These are phyloP conservation scores for Didymella exigua DNA, from an alignment of 2,329 filamentous ascomycete genomes.

Conservation along the genomic window DNA sequence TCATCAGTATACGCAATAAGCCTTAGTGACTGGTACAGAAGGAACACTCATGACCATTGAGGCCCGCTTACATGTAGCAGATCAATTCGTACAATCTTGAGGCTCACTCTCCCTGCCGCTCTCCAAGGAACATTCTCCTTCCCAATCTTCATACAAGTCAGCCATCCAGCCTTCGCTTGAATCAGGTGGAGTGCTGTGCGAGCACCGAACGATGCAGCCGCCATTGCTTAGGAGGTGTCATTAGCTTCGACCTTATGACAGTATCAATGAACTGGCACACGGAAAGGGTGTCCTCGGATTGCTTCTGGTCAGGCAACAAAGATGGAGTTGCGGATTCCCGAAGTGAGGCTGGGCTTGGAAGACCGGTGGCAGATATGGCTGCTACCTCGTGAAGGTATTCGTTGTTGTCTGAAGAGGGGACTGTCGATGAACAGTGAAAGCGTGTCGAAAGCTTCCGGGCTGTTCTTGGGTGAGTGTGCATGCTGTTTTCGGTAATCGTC, in stretches of 20 bases:
- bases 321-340: neutral
- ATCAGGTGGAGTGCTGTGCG: slow-evolving; percentile 22
- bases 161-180: slow-evolving; percentile 34
- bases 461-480: neutral
- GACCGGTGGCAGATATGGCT: neutral
- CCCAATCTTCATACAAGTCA: slow-evolving; percentile 43
- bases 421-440: neutral
- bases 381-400: neutral
- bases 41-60: no score
- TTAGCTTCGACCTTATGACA: neutral
- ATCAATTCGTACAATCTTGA: neutral
- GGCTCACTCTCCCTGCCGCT: neutral
- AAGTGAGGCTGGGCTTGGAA: neutral
- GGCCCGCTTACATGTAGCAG: no score
- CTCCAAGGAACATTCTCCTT: slow-evolving; percentile 41
- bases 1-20: neutral
- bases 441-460: neutral
- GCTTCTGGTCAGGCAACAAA: neutral
- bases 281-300: slow-evolving; percentile 7
- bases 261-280: slow-evolving; percentile 10
- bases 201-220: slow-evolving; percentile 24
- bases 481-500: no score
- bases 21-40: neutral
- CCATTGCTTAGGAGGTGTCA: slow-evolving; percentile 5
- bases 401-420: neutral